Percentiles rank a stretch among this genome's conserved stretches.
Evolutionary conservation across 2,329 filamentous ascomycete genomes (phyloP).

Genomic region (Penicillium sp.): DNA sequence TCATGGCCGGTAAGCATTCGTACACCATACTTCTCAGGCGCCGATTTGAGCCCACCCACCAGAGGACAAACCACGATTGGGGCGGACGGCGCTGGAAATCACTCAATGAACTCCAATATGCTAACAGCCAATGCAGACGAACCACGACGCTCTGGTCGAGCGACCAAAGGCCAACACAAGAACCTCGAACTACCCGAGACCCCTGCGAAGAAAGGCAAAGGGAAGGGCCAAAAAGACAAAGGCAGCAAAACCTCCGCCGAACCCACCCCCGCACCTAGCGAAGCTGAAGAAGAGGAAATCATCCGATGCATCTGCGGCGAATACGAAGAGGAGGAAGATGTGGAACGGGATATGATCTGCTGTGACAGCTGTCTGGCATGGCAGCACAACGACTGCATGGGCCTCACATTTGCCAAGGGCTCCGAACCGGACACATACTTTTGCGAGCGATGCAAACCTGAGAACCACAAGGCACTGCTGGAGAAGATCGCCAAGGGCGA

Average conservation of each 20-base stretch:
- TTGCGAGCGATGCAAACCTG: slow-evolving; percentile 83
- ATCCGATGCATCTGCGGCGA: slow-evolving; percentile 93
- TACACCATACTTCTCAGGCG: slow-evolving; percentile 25
- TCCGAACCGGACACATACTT: slow-evolving; percentile 80
- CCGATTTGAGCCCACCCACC: slow-evolving; percentile 2
- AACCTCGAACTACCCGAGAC: slow-evolving; percentile 69
- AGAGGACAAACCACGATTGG: slow-evolving; percentile 1
- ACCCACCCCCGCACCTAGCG: slow-evolving; percentile 41
- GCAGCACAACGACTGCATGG: slow-evolving; percentile 98
- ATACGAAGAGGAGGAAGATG: slow-evolving; percentile 77
- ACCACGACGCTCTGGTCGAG: slow-evolving; percentile 87
- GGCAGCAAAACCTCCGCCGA: slow-evolving; percentile 46
- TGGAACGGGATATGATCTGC: slow-evolving; percentile 87
- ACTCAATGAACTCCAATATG: slow-evolving; percentile 15
- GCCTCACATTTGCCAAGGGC: slow-evolving; percentile 69
- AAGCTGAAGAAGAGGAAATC: slow-evolving; percentile 65
- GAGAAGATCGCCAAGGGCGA: slow-evolving; percentile 74
- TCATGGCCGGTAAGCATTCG: slow-evolving; percentile 60
- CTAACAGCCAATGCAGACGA: slow-evolving; percentile 57
- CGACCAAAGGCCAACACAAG: slow-evolving; percentile 96
- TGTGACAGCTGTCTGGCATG: slow-evolving; percentile 90
- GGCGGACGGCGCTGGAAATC: background rate
- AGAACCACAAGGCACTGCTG: slow-evolving; percentile 75
- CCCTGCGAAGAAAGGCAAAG: slow-evolving; percentile 44
- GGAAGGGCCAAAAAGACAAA: slow-evolving; percentile 47